Evolutionary conservation across 371 early-diverging fungal genomes (phyloP), one percentile per base, ranked within the genome.

Genomic region (Mortierella sp.): DNA sequence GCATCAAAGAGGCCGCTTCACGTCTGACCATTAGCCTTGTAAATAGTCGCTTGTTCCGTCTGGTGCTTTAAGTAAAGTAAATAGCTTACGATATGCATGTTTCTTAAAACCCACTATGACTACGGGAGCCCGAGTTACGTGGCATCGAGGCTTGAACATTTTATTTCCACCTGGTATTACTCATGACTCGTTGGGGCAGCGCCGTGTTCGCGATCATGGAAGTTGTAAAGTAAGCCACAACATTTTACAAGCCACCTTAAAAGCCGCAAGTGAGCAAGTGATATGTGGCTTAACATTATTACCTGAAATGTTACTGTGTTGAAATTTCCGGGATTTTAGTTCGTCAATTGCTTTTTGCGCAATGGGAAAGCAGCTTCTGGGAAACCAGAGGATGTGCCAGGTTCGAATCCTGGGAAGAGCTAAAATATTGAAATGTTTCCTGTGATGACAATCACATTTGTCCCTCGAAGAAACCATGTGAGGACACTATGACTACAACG

Each of bases 1-100:
- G 72, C 10, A 86, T 86, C 62, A 70, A 62, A 3, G 77, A 84
- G 12, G 84, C 72, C 0, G 83, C 83, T 14, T 52, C 62, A n/a
- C 45, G 49, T 2, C 26, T 61, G 11, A 18, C 40, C 20, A 5
- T 30, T 1, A 37, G 4, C 39, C 14, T 64, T 35, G 16, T 49
- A 45, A 12, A 11, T n/a, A 39, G 66, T 14, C 66, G 72, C 37
- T 20, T 62, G 26, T 66, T 72, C 28, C 62, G 66, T 2, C 14
- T 40, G 57, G 30, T 16, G 24, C n/a, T 24, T 43, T 24, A 18
- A 9, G n/a, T 58, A 51, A 22, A 51, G 18, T 30, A 54, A 28
- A 49, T 35, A 35, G 0, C 2, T 35, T 35, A 4, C 26, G 6
- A 22, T 26, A 39, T 9, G 20, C 1, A n/a, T 8, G 24, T 52